phyloP scores from a whole-genome alignment of 345 rosid genomes.

The Acer saccharum region DNA sequence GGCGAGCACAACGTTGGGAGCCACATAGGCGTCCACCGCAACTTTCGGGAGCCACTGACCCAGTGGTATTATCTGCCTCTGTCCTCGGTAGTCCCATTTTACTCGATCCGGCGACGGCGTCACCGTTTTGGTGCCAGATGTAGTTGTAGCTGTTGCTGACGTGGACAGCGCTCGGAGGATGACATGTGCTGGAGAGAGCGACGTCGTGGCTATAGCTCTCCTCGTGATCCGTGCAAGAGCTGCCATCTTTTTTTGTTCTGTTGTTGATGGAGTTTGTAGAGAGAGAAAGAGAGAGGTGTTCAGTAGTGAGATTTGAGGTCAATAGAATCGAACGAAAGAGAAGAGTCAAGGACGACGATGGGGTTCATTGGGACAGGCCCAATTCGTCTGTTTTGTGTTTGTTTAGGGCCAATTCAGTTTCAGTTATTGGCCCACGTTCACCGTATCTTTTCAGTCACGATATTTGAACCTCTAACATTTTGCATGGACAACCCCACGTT shows the following conservation, averaged over 20 bases:
- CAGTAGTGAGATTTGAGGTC: neutral
- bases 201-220: conserved; percentile 27
- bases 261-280: conserved; percentile 11
- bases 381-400: too few species aligned
- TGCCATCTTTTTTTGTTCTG: conserved; percentile 44
- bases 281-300: neutral
- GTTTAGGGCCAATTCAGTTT: too few species aligned
- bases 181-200: conserved; percentile 3
- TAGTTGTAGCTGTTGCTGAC: neutral
- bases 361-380: neutral
- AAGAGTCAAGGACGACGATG: neutral
- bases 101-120: conserved; percentile 77
- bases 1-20: conserved; percentile 87
- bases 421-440: too few species aligned
- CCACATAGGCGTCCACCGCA: conserved; percentile 96
- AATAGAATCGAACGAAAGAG: neutral
- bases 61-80: conserved; percentile 85
- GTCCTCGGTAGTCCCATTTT: conserved; percentile 98
- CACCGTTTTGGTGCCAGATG: conserved; percentile 46
- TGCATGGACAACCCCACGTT: too few species aligned
- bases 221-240: conserved; percentile 57
- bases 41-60: conserved; percentile 95
- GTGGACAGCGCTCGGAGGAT: conserved; percentile 19
- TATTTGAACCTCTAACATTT: too few species aligned
- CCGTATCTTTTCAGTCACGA: too few species aligned